Evolutionary conservation across 352 stramenopile species (phyloP).

Genomic region (Phytophthora cactorum): DNA sequence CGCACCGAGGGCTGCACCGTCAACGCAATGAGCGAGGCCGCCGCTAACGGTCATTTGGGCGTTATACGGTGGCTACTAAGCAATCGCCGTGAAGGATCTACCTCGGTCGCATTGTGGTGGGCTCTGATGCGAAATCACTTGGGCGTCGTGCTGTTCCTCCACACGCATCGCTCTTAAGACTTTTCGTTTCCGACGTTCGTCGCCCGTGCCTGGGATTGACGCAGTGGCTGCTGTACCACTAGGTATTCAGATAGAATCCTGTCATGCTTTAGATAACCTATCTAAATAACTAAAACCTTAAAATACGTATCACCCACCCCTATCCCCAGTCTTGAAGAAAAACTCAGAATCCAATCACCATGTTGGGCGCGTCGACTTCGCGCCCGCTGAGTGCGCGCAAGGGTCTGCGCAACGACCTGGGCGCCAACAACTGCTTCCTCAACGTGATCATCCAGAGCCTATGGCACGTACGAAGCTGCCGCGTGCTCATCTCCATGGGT

Average conservation of each 20-base stretch:
- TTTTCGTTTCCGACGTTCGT: no score
- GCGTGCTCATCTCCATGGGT: slow-evolving; percentile 76
- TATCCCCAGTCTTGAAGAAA: not conserved
- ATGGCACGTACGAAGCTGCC: slow-evolving; percentile 90
- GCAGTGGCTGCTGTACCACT: no score
- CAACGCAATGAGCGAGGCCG: slow-evolving; percentile 17
- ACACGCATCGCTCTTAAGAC: not conserved
- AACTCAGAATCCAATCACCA: not conserved
- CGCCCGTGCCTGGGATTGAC: no score
- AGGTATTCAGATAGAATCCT: no score
- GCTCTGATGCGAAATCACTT: slow-evolving; percentile 20
- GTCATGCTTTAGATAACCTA: no score
- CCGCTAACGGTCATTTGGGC: slow-evolving; percentile 20
- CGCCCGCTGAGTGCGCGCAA: slow-evolving; percentile 66
- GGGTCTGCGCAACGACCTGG: slow-evolving; percentile 83
- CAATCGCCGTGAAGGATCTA: slow-evolving; percentile 13
- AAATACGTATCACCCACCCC: not conserved
- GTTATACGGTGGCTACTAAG: slow-evolving; percentile 21
- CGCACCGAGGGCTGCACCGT: slow-evolving; percentile 16
- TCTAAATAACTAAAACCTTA: not conserved
- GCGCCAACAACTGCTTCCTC: slow-evolving; percentile 92
- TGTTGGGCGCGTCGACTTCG: not conserved
- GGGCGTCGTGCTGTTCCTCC: slow-evolving; percentile 27
- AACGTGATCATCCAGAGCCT: slow-evolving; percentile 93
- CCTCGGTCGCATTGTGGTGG: slow-evolving; percentile 3